These are phyloP conservation scores for Sphaceloma murrayae DNA, from an alignment of 2,329 filamentous ascomycete genomes.

Conservation along the genomic window DNA sequence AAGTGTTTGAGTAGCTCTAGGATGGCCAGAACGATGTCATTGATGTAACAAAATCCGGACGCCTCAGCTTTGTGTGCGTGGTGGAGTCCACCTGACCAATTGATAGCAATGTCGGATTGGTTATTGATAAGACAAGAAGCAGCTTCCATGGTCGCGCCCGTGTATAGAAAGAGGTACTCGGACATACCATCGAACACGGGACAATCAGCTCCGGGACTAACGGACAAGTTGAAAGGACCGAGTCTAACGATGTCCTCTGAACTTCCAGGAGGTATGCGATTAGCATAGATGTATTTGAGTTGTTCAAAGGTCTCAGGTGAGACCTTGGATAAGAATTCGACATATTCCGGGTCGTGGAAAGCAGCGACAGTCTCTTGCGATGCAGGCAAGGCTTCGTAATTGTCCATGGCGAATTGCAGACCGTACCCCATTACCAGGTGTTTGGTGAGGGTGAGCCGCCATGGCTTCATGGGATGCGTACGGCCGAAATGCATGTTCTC, in stretches of 20 bases:
- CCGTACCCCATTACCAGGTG: constrained; percentile 90
- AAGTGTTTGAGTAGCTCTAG: constrained; percentile 75
- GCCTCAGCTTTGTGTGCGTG: constrained; percentile 93
- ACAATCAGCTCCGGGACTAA: constrained; percentile 65
- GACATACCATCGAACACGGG: constrained; percentile 93
- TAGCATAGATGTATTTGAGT: constrained; percentile 44
- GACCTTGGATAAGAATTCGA: constrained; percentile 62
- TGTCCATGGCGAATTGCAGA: constrained; percentile 94
- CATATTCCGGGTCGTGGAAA: constrained; percentile 82
- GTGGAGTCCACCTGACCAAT: constrained; percentile 93
- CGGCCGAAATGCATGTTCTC: constrained; percentile 96
- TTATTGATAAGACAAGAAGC: constrained; percentile 77
- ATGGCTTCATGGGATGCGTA: constrained; percentile 98
- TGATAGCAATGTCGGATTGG: constrained; percentile 91
- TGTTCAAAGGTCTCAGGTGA: constrained; percentile 36
- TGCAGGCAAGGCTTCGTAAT: constrained; percentile 74
- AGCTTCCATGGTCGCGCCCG: constrained; percentile 81
- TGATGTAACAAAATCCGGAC: constrained; percentile 96
- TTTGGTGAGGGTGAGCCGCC: constrained; percentile 91
- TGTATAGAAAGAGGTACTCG: constrained; percentile 89
- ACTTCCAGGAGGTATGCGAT: constrained; percentile 33
- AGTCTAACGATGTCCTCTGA: constrained; percentile 36
- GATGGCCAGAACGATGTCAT: constrained; percentile 92
- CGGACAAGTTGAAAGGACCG: constrained; percentile 62
- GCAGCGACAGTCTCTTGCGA: constrained; percentile 77